Percentiles rank a stretch among this genome's conserved stretches.
Evolutionary conservation across 129 eudicot genomes (phyloP).

Genomic region (Daucus carota): DNA sequence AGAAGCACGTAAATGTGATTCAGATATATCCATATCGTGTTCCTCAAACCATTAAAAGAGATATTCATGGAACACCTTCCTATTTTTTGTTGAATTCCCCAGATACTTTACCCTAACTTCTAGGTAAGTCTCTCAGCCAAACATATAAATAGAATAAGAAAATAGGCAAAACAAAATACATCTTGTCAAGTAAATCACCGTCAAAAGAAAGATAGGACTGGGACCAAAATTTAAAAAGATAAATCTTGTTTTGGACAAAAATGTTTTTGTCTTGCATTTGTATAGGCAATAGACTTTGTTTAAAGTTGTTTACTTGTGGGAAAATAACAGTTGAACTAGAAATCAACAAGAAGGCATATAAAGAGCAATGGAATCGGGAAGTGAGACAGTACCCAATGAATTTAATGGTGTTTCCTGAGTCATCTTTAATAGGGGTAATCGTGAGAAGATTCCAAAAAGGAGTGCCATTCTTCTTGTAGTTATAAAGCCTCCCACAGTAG

Average conservation of each 20-base stretch:
- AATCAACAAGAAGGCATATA: background rate
- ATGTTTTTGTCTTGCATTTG: background rate
- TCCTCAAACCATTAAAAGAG: background rate
- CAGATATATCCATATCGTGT: background rate
- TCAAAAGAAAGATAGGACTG: background rate
- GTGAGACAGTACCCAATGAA: constrained; percentile 67
- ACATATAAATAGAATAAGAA: too few relatives aligned
- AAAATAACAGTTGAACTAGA: background rate
- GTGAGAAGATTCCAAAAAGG: constrained; percentile 98
- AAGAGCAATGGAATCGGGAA: background rate
- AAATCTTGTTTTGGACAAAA: background rate
- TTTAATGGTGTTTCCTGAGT: constrained; percentile 69
- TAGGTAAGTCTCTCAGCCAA: too few relatives aligned
- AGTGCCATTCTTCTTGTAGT: constrained; percentile 93
- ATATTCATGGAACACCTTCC: background rate
- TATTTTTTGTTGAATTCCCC: background rate
- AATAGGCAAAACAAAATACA: too few relatives aligned
- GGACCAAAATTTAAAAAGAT: background rate
- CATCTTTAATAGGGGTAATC: constrained; percentile 87
- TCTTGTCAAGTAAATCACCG: too few relatives aligned
- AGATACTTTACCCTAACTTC: background rate
- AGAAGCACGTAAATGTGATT: background rate
- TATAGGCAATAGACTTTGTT: background rate
- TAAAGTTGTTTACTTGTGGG: background rate
- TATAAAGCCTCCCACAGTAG: constrained; percentile 89